Percentiles rank a stretch among this genome's conserved stretches.
Evolutionary conservation across 805 yeast species (phyloP).

Genomic region (Suhomyces pyralidae): DNA sequence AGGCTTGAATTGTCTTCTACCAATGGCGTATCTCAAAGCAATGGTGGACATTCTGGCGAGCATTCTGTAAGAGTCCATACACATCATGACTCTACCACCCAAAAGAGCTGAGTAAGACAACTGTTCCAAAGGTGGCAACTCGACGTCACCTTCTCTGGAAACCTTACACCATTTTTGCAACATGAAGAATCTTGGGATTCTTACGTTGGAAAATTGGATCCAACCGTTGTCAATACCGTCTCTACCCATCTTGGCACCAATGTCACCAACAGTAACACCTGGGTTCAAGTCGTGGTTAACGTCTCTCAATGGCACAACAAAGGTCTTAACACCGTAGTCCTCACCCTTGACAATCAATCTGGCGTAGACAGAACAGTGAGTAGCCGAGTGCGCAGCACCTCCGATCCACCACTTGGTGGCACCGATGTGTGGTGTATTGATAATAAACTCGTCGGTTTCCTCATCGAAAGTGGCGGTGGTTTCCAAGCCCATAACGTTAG

Average conservation of each 20-base stretch:
- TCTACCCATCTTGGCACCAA: constrained; percentile 49
- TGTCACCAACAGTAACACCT: constrained; percentile 45
- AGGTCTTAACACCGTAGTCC: constrained; percentile 47
- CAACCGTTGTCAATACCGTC: constrained; percentile 49
- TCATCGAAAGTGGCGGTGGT: constrained; percentile 57
- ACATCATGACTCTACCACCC: constrained; percentile 47
- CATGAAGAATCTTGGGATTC: constrained; percentile 46
- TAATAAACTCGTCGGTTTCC: constrained; percentile 39
- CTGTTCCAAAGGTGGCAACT: constrained; percentile 45
- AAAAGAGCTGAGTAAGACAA: constrained; percentile 42
- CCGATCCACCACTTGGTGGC: constrained; percentile 53
- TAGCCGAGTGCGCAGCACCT: constrained; percentile 48
- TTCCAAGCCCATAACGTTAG: constrained; percentile 89
- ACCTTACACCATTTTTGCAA: constrained; percentile 45
- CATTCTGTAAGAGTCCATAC: constrained; percentile 41
- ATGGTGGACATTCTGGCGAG: constrained; percentile 41
- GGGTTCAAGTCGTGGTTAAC: constrained; percentile 41
- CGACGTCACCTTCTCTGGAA: constrained; percentile 37
- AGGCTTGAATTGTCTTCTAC: constrained; percentile 44
- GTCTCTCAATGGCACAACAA: constrained; percentile 46
- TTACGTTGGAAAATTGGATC: constrained; percentile 44
- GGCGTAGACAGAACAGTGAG: constrained; percentile 41
- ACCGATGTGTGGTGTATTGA: constrained; percentile 47
- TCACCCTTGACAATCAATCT: constrained; percentile 42
- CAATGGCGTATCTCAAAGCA: constrained; percentile 45